Conservation (phyloP, 345 rosid genomes). For the Eucalyptus viminalis region DNA sequence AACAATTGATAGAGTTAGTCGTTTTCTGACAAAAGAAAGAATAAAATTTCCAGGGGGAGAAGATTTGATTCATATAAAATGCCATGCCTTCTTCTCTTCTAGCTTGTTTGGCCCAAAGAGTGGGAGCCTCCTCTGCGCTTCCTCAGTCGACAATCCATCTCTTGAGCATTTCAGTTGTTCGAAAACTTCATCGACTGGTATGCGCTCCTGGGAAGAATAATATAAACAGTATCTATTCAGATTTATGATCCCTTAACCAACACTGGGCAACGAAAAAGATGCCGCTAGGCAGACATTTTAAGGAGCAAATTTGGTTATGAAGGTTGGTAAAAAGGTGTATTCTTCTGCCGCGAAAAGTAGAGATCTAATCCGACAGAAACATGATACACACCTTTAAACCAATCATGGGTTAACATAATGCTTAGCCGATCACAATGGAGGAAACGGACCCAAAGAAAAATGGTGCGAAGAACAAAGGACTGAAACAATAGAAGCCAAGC, state of each 20-base stretch:
- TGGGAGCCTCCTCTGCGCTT: constrained; percentile 63
- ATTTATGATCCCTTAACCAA: background rate
- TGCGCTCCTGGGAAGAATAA: constrained; percentile 41
- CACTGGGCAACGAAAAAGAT: background rate
- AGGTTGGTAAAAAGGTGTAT: background rate
- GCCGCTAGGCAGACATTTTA: background rate
- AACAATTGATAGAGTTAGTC: background rate
- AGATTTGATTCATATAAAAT: background rate
- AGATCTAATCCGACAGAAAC: background rate
- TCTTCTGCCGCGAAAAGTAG: background rate
- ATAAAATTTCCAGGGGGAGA: background rate
- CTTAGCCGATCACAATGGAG: background rate
- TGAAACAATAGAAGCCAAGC: background rate
- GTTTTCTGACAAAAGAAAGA: background rate
- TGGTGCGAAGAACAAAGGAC: background rate
- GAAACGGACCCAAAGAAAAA: background rate
- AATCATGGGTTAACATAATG: background rate
- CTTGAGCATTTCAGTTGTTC: constrained; percentile 66
- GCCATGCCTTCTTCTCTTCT: constrained; percentile 58
- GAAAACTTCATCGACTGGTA: constrained; percentile 87
- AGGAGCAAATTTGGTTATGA: background rate
- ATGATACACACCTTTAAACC: background rate
- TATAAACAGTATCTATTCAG: background rate
- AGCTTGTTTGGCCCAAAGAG: constrained; percentile 91
- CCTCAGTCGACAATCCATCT: constrained; percentile 62